Percentiles rank a stretch among this genome's conserved stretches.
Evolutionary conservation across 2,329 filamentous ascomycete species (phyloP).

Genomic region (Venturia asperata): DNA sequence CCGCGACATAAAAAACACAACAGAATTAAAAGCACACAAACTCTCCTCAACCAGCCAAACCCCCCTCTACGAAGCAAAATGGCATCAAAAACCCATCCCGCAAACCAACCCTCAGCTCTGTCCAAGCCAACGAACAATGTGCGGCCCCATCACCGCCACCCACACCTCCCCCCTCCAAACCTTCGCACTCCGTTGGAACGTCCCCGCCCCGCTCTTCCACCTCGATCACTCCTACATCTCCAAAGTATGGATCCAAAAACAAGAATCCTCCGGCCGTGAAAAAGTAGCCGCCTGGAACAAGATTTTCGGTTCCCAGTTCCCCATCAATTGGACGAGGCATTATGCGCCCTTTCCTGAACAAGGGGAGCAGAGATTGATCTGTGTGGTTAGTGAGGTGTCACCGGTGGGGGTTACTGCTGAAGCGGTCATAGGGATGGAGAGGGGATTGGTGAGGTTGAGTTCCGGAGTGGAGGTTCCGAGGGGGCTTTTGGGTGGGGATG

Average conservation of each 20-base stretch:
- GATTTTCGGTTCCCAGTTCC: not conserved
- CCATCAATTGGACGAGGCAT: not conserved
- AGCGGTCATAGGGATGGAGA: not conserved
- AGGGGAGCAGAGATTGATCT: not conserved
- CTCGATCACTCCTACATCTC: not conserved
- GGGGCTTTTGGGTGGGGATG: not conserved
- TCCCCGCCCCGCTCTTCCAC: not conserved
- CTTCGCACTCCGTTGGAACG: not conserved
- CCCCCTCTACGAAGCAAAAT: not conserved
- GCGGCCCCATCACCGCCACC: not conserved
- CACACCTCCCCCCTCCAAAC: too few species aligned
- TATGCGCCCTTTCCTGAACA: not conserved
- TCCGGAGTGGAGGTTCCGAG: not conserved
- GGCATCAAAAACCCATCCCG: not conserved
- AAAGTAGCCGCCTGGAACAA: not conserved
- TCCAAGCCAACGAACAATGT: not conserved
- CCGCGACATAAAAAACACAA: not conserved
- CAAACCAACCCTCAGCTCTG: not conserved
- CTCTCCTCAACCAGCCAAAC: not conserved
- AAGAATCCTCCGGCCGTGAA: not conserved
- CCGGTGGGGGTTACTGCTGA: not conserved
- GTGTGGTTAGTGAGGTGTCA: not conserved
- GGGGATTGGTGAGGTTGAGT: not conserved
- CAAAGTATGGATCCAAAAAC: not conserved
- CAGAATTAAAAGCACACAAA: not conserved